These are phyloP conservation scores for Pezicula radicicola DNA, from an alignment of 2,329 filamentous ascomycete species.

Conservation along the genomic window DNA sequence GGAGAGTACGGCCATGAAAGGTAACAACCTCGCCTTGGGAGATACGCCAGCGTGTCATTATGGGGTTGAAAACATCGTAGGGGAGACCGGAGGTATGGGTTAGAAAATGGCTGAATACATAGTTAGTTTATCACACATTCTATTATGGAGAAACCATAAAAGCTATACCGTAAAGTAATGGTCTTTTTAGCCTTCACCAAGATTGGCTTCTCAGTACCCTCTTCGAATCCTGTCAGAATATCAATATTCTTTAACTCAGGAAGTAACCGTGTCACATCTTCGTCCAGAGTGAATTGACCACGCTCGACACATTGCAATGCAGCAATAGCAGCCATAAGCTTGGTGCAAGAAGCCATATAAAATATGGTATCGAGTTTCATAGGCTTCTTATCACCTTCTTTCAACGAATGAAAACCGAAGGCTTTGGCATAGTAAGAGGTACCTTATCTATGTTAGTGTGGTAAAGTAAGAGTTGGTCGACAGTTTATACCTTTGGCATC, in stretches of 20 bases:
- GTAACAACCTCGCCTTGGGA: not conserved
- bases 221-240: conserved; percentile 23
- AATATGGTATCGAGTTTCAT: conserved; percentile 53
- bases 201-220: conserved; percentile 14
- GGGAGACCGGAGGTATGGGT: conserved; percentile 22
- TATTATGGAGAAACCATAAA: not conserved
- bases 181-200: conserved; percentile 15
- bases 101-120: conserved; percentile 16
- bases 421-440: conserved; percentile 2
- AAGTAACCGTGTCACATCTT: not conserved
- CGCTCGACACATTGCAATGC: conserved; percentile 53
- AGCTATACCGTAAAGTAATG: conserved; percentile 25
- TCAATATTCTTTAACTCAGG: conserved; percentile 21
- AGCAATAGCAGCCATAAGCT: conserved; percentile 23
- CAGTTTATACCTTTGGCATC: not conserved
- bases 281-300: conserved; percentile 39
- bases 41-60: conserved; percentile 9
- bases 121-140: not conserved
- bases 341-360: conserved; percentile 57
- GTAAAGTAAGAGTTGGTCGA: not conserved
- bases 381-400: not conserved
- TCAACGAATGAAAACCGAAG: conserved; percentile 1
- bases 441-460: not conserved
- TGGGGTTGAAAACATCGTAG: conserved; percentile 19
- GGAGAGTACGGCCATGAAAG: not conserved